phyloP scores from a whole-genome alignment of 352 stramenopile genomes.

The Phytophthora europaea region DNA sequence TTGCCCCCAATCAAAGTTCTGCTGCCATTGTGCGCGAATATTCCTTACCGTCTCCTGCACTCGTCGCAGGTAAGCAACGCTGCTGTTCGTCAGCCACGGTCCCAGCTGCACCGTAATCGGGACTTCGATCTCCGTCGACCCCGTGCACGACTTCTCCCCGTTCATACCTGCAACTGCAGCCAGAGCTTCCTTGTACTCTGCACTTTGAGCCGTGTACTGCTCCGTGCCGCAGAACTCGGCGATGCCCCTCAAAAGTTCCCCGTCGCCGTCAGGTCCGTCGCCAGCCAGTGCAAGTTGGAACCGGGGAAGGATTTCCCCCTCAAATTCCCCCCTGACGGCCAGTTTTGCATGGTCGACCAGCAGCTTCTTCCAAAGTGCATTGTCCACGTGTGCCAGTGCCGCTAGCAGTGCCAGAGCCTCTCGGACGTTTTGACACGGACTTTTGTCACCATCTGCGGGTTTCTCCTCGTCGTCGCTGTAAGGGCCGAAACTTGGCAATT shows the following conservation, averaged over 20 bases:
- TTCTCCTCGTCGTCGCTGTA: slow-evolving; percentile 14
- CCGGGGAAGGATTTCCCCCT: slow-evolving; percentile 23
- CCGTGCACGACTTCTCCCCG: slow-evolving; percentile 10
- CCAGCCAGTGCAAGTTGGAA: slow-evolving; percentile 25
- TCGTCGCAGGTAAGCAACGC: slow-evolving; percentile 23
- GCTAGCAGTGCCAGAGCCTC: slow-evolving; percentile 29
- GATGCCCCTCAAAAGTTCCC: slow-evolving; percentile 22
- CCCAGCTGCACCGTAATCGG: slow-evolving; percentile 35
- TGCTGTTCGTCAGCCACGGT: slow-evolving; percentile 27
- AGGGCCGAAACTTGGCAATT: slow-evolving; percentile 21
- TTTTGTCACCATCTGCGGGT: background rate
- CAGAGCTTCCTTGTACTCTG: slow-evolving; percentile 27
- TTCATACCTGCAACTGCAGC: slow-evolving; percentile 23
- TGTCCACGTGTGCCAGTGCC: slow-evolving; percentile 38
- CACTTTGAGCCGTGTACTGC: slow-evolving; percentile 23
- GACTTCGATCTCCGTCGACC: slow-evolving; percentile 39
- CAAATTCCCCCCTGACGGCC: slow-evolving; percentile 25
- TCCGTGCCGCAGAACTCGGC: slow-evolving; percentile 29
- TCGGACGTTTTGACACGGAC: slow-evolving; percentile 11
- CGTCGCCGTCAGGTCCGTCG: slow-evolving; percentile 9
- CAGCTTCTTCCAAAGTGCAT: slow-evolving; percentile 31
- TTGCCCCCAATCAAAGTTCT: slow-evolving; percentile 1
- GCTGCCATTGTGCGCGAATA: slow-evolving; percentile 24
- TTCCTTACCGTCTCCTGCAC: slow-evolving; percentile 23
- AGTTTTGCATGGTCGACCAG: slow-evolving; percentile 24